Base-by-base conservation (phyloP, 2,329 filamentous ascomycete genomes). In the Lizonia empirigonia region DNA sequence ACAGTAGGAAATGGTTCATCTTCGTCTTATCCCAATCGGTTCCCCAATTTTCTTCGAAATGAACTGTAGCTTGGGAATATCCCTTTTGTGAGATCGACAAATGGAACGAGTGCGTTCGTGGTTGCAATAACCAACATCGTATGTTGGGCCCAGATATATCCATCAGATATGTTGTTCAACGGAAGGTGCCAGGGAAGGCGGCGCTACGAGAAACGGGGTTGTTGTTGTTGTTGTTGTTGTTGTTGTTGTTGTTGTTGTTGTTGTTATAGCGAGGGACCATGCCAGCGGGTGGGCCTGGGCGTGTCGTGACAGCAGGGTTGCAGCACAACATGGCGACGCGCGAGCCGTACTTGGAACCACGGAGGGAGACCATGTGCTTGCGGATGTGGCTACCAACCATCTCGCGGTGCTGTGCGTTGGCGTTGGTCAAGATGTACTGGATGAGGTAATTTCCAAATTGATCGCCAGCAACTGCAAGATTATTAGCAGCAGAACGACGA, bases 361-460 rank as follows among this genome's bases (percentile, higher is more conserved):
- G 90, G 39, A 99, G 88, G 49, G 94, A 99, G 7, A 99, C 94
- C 94, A 99, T 99, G 75, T 99, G 94, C 83, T 97, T 97, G 64
- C 83, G 89, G 65, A 99, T 96, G 70, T 99, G 94, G 49, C 86
- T 87, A 38, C 92, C 91, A 59, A 99, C 94, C 59, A 96, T 80
- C 71, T 99, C 95, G 51, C 91, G 90, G 72, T 97, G 94, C 72
- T 95, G 91, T 46, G 88, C 80, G 50, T 87, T 85, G 55, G 91
- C 88, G 71, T 97, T 90, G 64, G 91, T 92, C 68, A 99, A 81
- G 68, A 99, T 94, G 84, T 95, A 96, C 75, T 99, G 94, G 58
- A 99, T 90, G 58, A 99, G 83, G 69, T 99, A 99, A 77, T 99
- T 99, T 64, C 94, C 94, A 70, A 97, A 99, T 74, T 99, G 95